phyloP scores from a whole-genome alignment of 805 yeast species.

The Scheffersomyces ergatensis region DNA sequence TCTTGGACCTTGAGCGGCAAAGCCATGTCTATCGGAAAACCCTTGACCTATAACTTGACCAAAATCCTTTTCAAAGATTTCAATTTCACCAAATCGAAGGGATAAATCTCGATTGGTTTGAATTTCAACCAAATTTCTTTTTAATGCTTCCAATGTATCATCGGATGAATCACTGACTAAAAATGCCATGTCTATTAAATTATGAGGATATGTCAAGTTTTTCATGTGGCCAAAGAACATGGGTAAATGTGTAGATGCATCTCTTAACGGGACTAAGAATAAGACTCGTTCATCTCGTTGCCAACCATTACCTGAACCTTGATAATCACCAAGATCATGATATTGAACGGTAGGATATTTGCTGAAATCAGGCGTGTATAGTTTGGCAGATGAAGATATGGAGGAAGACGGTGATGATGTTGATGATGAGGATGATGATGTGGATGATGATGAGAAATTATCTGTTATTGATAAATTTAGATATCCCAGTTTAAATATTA shows the following conservation, averaged over 20 bases:
- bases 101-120: slow-evolving; percentile 63
- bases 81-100: slow-evolving; percentile 79
- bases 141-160: slow-evolving; percentile 72
- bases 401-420: too few relatives aligned
- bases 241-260: slow-evolving; percentile 86
- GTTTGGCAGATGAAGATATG: neutral
- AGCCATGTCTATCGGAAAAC: slow-evolving; percentile 90
- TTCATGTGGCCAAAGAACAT: slow-evolving; percentile 83
- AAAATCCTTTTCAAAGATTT: slow-evolving; percentile 86
- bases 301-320: slow-evolving; percentile 75
- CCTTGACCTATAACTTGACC: slow-evolving; percentile 94
- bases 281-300: slow-evolving; percentile 73
- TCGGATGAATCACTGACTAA: slow-evolving; percentile 89
- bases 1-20: slow-evolving; percentile 94
- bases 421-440: neutral
- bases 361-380: slow-evolving; percentile 33
- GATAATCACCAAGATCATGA: slow-evolving; percentile 68
- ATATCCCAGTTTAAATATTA: neutral
- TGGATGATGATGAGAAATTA: neutral
- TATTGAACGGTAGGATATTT: slow-evolving; percentile 48
- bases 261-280: slow-evolving; percentile 87
- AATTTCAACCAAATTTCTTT: slow-evolving; percentile 52
- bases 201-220: slow-evolving; percentile 83
- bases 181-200: slow-evolving; percentile 77
- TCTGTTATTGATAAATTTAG: neutral